Evolutionary conservation across 2,329 filamentous ascomycete species (phyloP).

Genomic region (Zalaria sp.): DNA sequence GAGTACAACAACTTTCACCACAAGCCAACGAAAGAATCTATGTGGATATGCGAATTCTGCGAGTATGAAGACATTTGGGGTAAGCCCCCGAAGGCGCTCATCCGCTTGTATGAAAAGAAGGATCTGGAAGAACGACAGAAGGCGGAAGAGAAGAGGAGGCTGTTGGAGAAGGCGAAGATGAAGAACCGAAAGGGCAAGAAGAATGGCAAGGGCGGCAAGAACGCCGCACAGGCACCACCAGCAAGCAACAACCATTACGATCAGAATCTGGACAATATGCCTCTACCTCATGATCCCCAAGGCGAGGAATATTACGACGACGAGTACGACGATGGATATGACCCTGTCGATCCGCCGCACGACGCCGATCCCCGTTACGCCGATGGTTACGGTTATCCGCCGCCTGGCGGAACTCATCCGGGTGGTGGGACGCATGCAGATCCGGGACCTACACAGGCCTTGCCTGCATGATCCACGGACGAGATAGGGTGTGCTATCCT

Average conservation of each 20-base stretch:
- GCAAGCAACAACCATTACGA: not conserved
- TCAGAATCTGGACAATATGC: constrained; percentile 5
- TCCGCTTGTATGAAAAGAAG: constrained; percentile 87
- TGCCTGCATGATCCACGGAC: not conserved
- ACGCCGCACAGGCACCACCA: constrained; percentile 1
- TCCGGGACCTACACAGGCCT: not conserved
- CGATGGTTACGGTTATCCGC: constrained; percentile 2
- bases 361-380: constrained; percentile 2
- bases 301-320: constrained; percentile 8
- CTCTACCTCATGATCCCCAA: constrained; percentile 4
- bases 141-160: constrained; percentile 68
- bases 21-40: constrained; percentile 55
- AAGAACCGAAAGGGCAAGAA: constrained; percentile 87
- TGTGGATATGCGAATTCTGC: constrained; percentile 97
- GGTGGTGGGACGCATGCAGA: not conserved
- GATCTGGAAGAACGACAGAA: constrained; percentile 74
- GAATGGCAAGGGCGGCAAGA: constrained; percentile 43
- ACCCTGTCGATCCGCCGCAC: constrained; percentile 3
- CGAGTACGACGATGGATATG: constrained; percentile 7
- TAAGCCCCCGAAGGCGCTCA: constrained; percentile 67
- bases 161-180: constrained; percentile 87
- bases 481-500: not conserved
- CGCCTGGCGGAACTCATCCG: not conserved
- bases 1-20: constrained; percentile 63
- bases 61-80: constrained; percentile 96